Base-by-base conservation (phyloP, 768 basidiomycete genomes). In the Mycena polygramma region DNA sequence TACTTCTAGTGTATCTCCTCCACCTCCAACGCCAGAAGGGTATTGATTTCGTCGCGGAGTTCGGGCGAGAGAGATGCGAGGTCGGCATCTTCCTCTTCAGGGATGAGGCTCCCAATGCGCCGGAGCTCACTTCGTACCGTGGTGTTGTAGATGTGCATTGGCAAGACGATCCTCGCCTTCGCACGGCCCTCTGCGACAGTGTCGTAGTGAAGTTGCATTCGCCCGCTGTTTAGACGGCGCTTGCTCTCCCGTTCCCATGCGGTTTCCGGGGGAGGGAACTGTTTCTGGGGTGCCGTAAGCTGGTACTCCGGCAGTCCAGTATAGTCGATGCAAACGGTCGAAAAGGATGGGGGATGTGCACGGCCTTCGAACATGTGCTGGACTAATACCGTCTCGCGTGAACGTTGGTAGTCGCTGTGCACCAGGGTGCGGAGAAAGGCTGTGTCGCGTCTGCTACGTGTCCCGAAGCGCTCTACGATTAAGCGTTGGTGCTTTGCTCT, bases 331-430 rank as follows among this genome's bases (percentile, higher is more conserved):
- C 60, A 51, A 51, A 62, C 60, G 48, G 48, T 52, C 17, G 60
- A 62, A 39, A 62, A 62, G 22, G 60, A 13, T 49, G 36, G 48
- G 60, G 60, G 20, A 14, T 62, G 51, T n/a, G 19, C 48, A n/a
- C 60, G 60, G 60, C 60, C 60, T 51, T 62, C 60, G 24, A 62
- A 62, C 60, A 62, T 62, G 49, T 62, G 60, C 60, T 62, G 60
- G 48, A 62, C 17, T 49, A 62, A 62, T 62, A 62, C 51, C 36
- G 48, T 36, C 46, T 39, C 48, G 35, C 60, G 60, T 48, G 60
- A 62, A 37, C 60, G 60, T 26, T 63, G 36, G 61, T 63, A 63
- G 51, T 52, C 61, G 39, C 14, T 53, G 37, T 63, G 36, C 49
- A 63, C 19, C 37, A 63, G 35, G 19, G 39, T 26, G 37, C 61